A percentile compares a stretch with the other conserved stretches of the same genome.
These are phyloP conservation scores for Trametes coccinea DNA, from an alignment of 768 basidiomycete genomes.

Conservation along the genomic window DNA sequence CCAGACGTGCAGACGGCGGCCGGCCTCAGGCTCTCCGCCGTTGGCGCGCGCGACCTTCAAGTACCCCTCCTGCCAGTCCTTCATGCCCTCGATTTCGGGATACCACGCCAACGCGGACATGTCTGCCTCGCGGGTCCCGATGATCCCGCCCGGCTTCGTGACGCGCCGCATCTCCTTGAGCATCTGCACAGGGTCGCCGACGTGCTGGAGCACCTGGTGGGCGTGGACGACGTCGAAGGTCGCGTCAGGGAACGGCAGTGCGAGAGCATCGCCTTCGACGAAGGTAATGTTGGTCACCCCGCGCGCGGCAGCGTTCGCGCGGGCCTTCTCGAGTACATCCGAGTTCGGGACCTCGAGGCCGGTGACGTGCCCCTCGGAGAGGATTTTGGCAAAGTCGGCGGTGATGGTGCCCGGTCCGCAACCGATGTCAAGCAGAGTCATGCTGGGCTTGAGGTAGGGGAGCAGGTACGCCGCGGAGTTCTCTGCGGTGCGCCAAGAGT, in stretches of 20 bases:
- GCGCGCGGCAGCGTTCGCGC: conserved; percentile 28
- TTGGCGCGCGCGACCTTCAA: conserved; percentile 32
- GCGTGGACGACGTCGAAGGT: conserved; percentile 52
- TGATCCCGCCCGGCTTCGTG: conserved; percentile 45
- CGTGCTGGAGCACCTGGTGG: conserved; percentile 52
- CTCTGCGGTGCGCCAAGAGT: conserved; percentile 37
- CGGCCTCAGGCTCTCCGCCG: conserved; percentile 43
- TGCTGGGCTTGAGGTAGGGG: conserved; percentile 36
- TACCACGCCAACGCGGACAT: conserved; percentile 36
- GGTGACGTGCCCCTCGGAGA: conserved; percentile 42
- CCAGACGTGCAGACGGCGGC: conserved; percentile 40
- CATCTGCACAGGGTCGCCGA: conserved; percentile 41
- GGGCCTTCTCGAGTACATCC: conserved; percentile 39
- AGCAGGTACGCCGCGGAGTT: conserved; percentile 46
- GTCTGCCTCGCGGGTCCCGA: conserved; percentile 48
- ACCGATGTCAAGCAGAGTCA: conserved; percentile 51
- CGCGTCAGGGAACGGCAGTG: conserved; percentile 40
- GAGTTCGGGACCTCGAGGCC: conserved; percentile 41
- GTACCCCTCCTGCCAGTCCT: conserved; percentile 36
- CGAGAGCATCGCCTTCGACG: conserved; percentile 38
- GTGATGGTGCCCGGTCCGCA: conserved; percentile 57
- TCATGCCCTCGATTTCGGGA: conserved; percentile 37
- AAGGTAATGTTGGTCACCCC: conserved; percentile 43
- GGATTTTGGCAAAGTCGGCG: conserved; percentile 39
- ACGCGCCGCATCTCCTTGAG: conserved; percentile 51